Conservation (phyloP, 2,329 filamentous ascomycete species). For the Trichoderma atrobrunneum region DNA sequence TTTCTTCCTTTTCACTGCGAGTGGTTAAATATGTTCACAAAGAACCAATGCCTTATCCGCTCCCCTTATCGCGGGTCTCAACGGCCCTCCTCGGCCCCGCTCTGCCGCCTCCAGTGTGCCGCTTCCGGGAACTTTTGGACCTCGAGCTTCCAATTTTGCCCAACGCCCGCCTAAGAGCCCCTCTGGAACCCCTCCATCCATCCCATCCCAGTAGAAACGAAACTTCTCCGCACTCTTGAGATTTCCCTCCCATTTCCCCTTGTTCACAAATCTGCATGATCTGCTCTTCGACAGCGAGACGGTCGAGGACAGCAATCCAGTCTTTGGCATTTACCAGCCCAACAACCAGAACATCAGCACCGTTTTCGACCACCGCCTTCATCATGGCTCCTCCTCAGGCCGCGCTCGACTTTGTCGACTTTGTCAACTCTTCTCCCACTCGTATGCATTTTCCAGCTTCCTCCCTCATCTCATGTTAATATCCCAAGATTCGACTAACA, state of each 20-base stretch:
- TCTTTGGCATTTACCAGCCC: neutral
- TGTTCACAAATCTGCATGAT: conserved; percentile 12
- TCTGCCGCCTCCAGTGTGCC: neutral
- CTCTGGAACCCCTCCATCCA: neutral
- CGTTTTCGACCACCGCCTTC: conserved; percentile 28
- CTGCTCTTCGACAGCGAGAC: neutral
- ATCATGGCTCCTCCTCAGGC: conserved; percentile 54
- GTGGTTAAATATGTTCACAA: neutral
- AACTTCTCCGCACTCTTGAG: conserved; percentile 1
- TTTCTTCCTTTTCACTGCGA: neutral
- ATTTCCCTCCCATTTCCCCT: neutral
- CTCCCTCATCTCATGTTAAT: neutral
- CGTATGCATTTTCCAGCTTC: conserved; percentile 53
- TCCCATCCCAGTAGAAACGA: neutral
- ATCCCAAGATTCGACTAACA: neutral
- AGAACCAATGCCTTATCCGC: neutral
- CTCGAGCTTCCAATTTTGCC: neutral
- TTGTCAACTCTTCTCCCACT: conserved; percentile 91
- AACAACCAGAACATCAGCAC: neutral
- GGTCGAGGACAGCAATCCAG: conserved; percentile 15
- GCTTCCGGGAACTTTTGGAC: conserved; percentile 1
- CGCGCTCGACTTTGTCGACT: conserved; percentile 83
- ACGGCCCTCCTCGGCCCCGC: neutral
- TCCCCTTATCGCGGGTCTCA: neutral
- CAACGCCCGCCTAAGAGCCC: neutral